Evolutionary conservation across 2,329 filamentous ascomycete species (phyloP).

Genomic region (Aspergillus sp.): DNA sequence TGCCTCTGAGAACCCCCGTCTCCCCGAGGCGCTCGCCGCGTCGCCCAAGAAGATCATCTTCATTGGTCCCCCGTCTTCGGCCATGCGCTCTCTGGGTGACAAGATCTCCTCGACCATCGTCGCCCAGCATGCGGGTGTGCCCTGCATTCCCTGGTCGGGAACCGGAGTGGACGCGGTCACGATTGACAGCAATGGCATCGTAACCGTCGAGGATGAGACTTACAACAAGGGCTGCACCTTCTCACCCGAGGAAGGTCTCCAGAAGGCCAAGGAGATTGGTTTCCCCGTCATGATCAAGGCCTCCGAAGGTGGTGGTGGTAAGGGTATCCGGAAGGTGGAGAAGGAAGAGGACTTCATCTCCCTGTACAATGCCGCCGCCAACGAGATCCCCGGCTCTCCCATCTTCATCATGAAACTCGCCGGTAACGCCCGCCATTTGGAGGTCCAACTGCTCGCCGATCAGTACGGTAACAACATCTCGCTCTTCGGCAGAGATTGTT

Average conservation of each 20-base stretch:
- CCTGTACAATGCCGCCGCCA: conserved; percentile 93
- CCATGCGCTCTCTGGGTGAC: conserved; percentile 98
- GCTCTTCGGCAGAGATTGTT: conserved; percentile 96
- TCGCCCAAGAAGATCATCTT: conserved; percentile 99
- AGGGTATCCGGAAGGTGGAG: conserved; percentile 95
- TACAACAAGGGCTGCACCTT: conserved; percentile 90
- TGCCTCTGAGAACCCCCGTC: conserved; percentile 96
- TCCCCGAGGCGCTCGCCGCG: conserved; percentile 91
- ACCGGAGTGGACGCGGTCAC: conserved; percentile 80
- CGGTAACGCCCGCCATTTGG: conserved; percentile 91
- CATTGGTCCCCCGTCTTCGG: conserved; percentile 94
- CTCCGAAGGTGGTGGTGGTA: conserved; percentile 98
- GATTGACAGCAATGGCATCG: conserved; percentile 78
- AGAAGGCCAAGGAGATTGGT: conserved; percentile 83
- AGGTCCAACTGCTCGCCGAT: conserved; percentile 95
- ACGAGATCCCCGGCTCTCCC: conserved; percentile 95
- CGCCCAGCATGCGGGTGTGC: conserved; percentile 91
- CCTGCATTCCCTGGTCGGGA: conserved; percentile 99
- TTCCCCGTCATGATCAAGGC: conserved; percentile 99
- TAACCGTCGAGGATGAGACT: conserved; percentile 81
- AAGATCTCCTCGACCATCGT: conserved; percentile 99
- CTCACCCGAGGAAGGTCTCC: conserved; percentile 84
- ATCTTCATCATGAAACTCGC: conserved; percentile 99
- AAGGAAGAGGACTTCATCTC: conserved; percentile 78
- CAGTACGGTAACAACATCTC: conserved; percentile 99